Percentiles rank a stretch among this genome's conserved stretches.
phyloP scores from a whole-genome alignment of 129 eudicot genomes.

The Smallanthus sonchifolius region DNA sequence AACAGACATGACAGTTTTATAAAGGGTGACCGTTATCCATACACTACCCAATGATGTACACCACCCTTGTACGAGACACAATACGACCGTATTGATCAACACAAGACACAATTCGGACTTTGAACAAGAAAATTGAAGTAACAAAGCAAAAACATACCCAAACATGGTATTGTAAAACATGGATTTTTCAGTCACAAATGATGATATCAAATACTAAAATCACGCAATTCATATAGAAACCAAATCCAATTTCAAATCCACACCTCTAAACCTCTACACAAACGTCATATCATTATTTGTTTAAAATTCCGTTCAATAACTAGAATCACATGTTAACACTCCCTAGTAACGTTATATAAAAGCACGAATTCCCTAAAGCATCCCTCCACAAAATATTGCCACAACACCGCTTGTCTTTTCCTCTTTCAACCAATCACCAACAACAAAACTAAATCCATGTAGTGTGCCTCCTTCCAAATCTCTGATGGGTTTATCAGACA shows the following conservation, averaged over 20 bases:
- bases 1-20: too few relatives aligned
- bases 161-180: neutral
- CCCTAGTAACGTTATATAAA: conserved; percentile 2
- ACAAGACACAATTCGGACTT: too few relatives aligned
- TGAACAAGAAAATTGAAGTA: neutral
- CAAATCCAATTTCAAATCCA: conserved; percentile 8
- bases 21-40: too few relatives aligned
- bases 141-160: neutral
- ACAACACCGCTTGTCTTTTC: neutral
- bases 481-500: conserved; percentile 11
- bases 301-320: neutral
- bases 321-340: neutral
- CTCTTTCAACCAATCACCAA: conserved; percentile 18
- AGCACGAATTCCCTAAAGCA: conserved; percentile 5
- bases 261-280: neutral
- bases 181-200: neutral
- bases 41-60: too few relatives aligned
- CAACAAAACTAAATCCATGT: conserved; percentile 2
- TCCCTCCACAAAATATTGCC: conserved; percentile 8
- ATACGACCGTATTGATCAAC: too few relatives aligned
- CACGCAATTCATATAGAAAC: conserved; percentile 10
- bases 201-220: neutral
- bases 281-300: neutral
- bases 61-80: too few relatives aligned
- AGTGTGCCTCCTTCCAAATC: conserved; percentile 18